Conservation (phyloP, 257 asterid species). For the Solanum pennellii region DNA sequence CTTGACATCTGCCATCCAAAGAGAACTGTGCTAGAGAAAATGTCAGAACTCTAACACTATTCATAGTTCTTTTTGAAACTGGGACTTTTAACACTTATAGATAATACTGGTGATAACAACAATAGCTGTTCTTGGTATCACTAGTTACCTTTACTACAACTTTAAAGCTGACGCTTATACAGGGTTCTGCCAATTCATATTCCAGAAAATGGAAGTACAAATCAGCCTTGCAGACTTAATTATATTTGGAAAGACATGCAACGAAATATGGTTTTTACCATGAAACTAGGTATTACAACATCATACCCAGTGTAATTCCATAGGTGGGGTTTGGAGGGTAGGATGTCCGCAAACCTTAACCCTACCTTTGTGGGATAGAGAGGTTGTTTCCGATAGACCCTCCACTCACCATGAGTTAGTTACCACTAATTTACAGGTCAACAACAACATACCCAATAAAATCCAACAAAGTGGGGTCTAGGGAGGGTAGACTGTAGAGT, state of each 20-base stretch:
- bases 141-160: not conserved
- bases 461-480: not conserved
- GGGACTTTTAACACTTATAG: not conserved
- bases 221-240: not conserved
- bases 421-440: not conserved
- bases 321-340: not conserved
- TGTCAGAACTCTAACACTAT: not conserved
- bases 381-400: not conserved
- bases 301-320: not conserved
- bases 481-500: not conserved
- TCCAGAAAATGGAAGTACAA: not conserved
- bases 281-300: not conserved
- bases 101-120: not conserved
- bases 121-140: not conserved
- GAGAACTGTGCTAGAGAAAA: not conserved
- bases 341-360: not conserved
- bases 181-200: not conserved
- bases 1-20: not conserved
- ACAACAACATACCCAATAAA: not conserved
- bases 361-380: not conserved
- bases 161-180: not conserved
- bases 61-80: not conserved
- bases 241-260: not conserved
- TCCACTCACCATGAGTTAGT: not conserved
- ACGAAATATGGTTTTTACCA: not conserved